Conservation (phyloP, 2,329 filamentous ascomycete species). For the Talaromyces sp. region DNA sequence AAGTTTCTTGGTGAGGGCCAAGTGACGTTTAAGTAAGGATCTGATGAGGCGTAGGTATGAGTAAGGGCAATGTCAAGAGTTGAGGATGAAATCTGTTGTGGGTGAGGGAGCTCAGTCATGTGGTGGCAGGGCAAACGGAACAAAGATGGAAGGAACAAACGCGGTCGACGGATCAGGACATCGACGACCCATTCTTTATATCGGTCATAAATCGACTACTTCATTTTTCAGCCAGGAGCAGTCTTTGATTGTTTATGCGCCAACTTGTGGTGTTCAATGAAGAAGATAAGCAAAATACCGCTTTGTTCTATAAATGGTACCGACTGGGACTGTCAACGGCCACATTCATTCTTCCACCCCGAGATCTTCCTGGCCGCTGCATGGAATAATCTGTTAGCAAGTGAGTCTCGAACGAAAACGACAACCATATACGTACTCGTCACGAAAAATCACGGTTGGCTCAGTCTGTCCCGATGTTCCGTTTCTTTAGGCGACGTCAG, state of each 20-base stretch:
- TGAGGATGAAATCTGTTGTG: not conserved
- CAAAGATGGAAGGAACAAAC: conserved; percentile 5
- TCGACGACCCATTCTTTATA: not conserved
- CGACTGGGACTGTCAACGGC: conserved; percentile 25
- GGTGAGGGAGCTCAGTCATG: not conserved
- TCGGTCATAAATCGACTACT: not conserved
- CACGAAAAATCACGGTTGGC: conserved; percentile 27
- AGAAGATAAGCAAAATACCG: not conserved
- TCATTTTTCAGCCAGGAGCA: not conserved
- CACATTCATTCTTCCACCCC: conserved; percentile 32
- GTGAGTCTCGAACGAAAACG: not conserved
- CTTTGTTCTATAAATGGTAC: conserved; percentile 29
- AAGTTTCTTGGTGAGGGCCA: not conserved
- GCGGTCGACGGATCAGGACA: not conserved
- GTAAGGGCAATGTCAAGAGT: not conserved
- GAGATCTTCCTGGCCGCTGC: conserved; percentile 35
- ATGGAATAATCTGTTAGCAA: conserved; percentile 14
- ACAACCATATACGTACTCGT: conserved; percentile 26
- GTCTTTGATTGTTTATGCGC: too few relatives aligned
- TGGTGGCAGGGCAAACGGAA: not conserved
- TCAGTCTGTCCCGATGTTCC: conserved; percentile 34
- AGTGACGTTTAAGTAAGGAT: not conserved
- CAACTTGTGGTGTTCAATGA: too few relatives aligned
- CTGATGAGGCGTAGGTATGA: not conserved
- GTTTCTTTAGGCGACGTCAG: conserved; percentile 23